Evolutionary conservation across 805 yeast species (phyloP), one percentile per base, ranked within the genome.

Genomic region (Debaryomyces hansenii): DNA sequence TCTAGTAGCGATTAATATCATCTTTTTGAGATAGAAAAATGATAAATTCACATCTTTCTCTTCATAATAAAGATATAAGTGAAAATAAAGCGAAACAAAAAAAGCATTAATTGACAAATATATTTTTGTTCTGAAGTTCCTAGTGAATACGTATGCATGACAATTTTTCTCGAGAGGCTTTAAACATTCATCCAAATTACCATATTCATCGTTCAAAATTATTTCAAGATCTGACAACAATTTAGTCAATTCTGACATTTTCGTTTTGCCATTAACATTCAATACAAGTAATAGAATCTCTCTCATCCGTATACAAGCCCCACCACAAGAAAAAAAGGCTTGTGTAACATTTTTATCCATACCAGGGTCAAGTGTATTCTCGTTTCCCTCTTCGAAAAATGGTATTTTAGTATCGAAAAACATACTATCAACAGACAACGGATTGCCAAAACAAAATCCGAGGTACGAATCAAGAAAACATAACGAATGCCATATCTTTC

Each of bases 401-500:
- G 89, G 88, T 1, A 74, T 48, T 50, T 67, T 60, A 0, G 87
- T 81, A 56, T 83, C 87, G 55, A 64, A 82, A 39, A 66, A 66
- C 9, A 67, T 67, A 1, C 62, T 58, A 45, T 60, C 57, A 14
- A 76, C 70, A 9, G 67, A 50, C 20, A 74, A 56, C 0, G 82
- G 78, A 16, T 70, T 70, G 1, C 88, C 88, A 44, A 74, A 66
- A 5, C 70, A 64, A 47, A 70, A 63, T 15, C 78, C 71, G 45
- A 76, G 78, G 41, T 66, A 63, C 1, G 70, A 50, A 54, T 83
- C 88, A 36, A 67, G 48, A 0, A 75, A 54, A 10, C 79, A 63
- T 37, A 84, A 60, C 21, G 68, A 64, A 56, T 72, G 75, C 88
- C 88, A 84, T 4, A 82, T 70, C 53, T 80, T 82, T 55, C 88